Percentiles rank a stretch among this genome's conserved stretches.
These are phyloP conservation scores for Rhizophora mangle DNA, from an alignment of 345 rosid genomes.

Conservation along the genomic window DNA sequence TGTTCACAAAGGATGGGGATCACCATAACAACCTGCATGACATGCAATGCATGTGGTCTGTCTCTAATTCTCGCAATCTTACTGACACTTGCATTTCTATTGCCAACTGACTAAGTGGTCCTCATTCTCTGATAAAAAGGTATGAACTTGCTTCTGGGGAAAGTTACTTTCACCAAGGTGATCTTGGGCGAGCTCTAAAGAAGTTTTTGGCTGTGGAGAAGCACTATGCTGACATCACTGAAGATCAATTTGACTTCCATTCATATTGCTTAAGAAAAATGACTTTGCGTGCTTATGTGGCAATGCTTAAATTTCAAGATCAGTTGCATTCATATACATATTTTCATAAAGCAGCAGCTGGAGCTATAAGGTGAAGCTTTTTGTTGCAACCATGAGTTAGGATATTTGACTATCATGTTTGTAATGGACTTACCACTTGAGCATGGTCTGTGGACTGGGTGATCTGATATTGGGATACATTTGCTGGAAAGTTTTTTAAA, in stretches of 20 bases:
- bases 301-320: slow-evolving; percentile 97
- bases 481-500: no score
- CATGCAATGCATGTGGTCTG: slow-evolving; percentile 99
- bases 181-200: slow-evolving; percentile 90
- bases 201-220: slow-evolving; percentile 95
- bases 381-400: not conserved
- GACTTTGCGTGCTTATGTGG: slow-evolving; percentile 95
- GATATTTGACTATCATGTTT: not conserved
- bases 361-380: slow-evolving; percentile 69
- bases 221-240: slow-evolving; percentile 95
- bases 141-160: slow-evolving; percentile 98
- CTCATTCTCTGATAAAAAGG: slow-evolving; percentile 42
- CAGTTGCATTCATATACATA: slow-evolving; percentile 83
- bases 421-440: not conserved
- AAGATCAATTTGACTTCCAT: slow-evolving; percentile 98
- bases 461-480: no score
- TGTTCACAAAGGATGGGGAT: slow-evolving; percentile 97
- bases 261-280: slow-evolving; percentile 95
- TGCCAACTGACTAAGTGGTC: slow-evolving; percentile 9
- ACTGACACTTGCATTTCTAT: slow-evolving; percentile 12
- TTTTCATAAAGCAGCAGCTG: slow-evolving; percentile 91
- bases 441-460: not conserved
- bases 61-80: slow-evolving; percentile 22
- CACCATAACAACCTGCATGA: slow-evolving; percentile 98
- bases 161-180: slow-evolving; percentile 91